Conservation (phyloP, 768 basidiomycete species). For the Tulasnella sp. region DNA sequence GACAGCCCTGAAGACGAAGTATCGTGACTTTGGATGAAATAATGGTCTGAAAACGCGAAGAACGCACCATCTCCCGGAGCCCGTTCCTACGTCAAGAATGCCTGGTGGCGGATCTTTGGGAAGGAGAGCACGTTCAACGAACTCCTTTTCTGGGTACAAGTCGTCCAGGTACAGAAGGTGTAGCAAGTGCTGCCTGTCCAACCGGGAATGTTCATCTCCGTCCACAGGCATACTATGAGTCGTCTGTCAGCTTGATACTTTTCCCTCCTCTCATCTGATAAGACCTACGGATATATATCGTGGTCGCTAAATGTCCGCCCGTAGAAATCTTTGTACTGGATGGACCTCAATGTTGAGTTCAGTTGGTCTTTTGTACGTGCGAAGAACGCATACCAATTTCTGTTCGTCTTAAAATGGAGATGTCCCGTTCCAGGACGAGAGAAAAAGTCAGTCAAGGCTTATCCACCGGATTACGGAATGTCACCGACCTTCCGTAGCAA, state of each 20-base stretch:
- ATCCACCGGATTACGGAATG: background rate
- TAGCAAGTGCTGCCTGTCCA: background rate
- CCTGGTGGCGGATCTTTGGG: background rate
- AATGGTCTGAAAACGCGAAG: no score
- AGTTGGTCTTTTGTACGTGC: background rate
- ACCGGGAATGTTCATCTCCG: background rate
- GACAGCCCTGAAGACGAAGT: constrained; percentile 5
- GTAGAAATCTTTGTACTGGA: background rate
- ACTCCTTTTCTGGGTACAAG: background rate
- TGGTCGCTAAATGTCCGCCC: constrained; percentile 3
- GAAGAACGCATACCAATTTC: background rate
- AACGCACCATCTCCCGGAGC: background rate
- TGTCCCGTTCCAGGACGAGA: no score
- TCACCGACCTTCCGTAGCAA: background rate
- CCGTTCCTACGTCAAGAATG: background rate
- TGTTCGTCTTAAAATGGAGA: background rate
- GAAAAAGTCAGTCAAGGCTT: background rate
- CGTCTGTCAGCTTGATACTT: background rate
- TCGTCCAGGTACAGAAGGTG: background rate
- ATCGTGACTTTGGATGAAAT: background rate
- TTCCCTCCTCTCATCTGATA: no score
- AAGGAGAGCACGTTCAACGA: background rate
- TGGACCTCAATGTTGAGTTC: background rate
- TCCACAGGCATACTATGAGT: background rate
- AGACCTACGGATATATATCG: no score